Base-by-base conservation (phyloP, 2,329 filamentous ascomycete species). In the Botrytis elliptica region DNA sequence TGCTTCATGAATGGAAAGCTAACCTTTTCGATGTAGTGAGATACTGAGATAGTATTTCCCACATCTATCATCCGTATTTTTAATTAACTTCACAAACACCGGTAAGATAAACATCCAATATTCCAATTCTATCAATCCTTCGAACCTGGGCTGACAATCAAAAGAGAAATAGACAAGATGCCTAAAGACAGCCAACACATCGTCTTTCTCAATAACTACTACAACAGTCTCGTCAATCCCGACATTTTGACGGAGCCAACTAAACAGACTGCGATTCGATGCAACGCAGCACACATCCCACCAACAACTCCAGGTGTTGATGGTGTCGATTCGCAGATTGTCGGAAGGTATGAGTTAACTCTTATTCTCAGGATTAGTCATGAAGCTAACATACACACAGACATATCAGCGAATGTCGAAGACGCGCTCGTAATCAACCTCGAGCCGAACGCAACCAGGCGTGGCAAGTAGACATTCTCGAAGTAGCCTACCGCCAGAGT, bases 301-400 rank as follows among this genome's bases (percentile, higher is more conserved):
- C 25, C 49, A 22, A 57, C 49, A 22, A 66, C 29, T n/a, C 10
- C 40, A 33, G 66, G 66, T 42, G 5, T 68, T 22, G 38, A 68
- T 57, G 49, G 66, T 33, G 66, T 68, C 14, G 66, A 68, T 20
- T 68, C 66, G 0, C 66, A 68, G n/a, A 68, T 42, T 29, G 66
- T 68, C 16, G 66, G 36, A 42, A 68, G 66, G 66, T 68, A 68
- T 16, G 49, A 12, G 2, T 9, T 22, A 25, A 33, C 18, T 4
- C n/a, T 40, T 57, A 9, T 40, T 33, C 38, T 52, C 12, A 16
- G 8, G 25, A 42, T 18, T 22, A 33, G 5, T 29, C 29, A 33
- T 22, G 20, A 68, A 68, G 18, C 66, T 68, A 68, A 68, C n/a
- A 42, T 55, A 22, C n/a, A 42, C 18, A 33, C 46, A 68, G 66